Conservation (phyloP, 257 asterid species). For the Orobanche coerulescens region DNA sequence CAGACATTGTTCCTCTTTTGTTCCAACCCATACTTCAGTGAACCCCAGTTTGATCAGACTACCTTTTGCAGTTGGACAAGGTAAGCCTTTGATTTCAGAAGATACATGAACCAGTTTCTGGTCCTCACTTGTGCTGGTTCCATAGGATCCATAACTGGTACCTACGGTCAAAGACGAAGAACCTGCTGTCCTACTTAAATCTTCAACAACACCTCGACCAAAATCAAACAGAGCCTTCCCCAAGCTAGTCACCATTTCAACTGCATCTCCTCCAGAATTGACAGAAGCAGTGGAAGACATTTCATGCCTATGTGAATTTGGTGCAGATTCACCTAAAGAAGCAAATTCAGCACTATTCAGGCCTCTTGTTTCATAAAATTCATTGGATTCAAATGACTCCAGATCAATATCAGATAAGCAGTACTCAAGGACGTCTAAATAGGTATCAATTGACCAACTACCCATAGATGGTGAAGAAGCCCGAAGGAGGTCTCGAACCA, state of each 20-base stretch:
- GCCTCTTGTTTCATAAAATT: constrained; percentile 26
- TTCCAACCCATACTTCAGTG: constrained; percentile 78
- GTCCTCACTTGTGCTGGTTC: constrained; percentile 41
- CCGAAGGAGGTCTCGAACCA: constrained; percentile 90
- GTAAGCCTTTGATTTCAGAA: constrained; percentile 74
- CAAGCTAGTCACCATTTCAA: constrained; percentile 83
- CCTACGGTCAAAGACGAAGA: constrained; percentile 41
- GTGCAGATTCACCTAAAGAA: constrained; percentile 29
- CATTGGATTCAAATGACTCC: constrained; percentile 38
- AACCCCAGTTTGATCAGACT: constrained; percentile 55
- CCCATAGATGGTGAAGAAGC: constrained; percentile 54
- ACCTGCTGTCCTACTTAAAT: constrained; percentile 70
- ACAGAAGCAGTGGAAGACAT: constrained; percentile 33
- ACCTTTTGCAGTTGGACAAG: constrained; percentile 78
- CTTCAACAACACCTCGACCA: constrained; percentile 95
- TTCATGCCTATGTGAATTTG: constrained; percentile 37
- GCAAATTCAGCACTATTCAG: constrained; percentile 31
- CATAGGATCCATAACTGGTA: constrained; percentile 31
- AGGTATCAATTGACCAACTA: constrained; percentile 65
- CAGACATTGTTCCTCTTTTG: constrained; percentile 63
- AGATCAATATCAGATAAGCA: constrained; percentile 77
- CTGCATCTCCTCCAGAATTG: constrained; percentile 86
- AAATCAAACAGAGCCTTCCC: constrained; percentile 90
- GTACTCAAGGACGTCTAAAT: constrained; percentile 84
- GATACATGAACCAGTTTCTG: constrained; percentile 41